A percentile compares a stretch with the other conserved stretches of the same genome.
Evolutionary conservation across 805 yeast species (phyloP).

Genomic region (Jamesozyma lodderae): DNA sequence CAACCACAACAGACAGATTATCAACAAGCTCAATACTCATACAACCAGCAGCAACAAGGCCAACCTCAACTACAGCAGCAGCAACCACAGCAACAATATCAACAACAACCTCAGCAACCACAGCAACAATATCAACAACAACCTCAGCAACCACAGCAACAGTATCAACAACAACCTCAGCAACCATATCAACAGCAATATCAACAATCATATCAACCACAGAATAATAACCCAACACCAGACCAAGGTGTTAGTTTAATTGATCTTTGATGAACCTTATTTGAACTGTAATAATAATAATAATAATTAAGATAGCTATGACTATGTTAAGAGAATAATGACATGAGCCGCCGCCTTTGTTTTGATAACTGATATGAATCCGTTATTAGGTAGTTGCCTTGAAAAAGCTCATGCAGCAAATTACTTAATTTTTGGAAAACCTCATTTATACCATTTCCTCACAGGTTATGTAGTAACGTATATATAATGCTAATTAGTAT

Average conservation of each 20-base stretch:
- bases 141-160: conserved; percentile 18
- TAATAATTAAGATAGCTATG: too few relatives aligned
- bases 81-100: not conserved
- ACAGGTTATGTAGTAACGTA: too few relatives aligned
- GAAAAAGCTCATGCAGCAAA: too few relatives aligned
- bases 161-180: not conserved
- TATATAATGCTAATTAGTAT: too few relatives aligned
- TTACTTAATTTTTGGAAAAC: too few relatives aligned
- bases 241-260: conserved; percentile 27
- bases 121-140: conserved; percentile 1
- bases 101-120: not conserved
- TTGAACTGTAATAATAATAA: too few relatives aligned
- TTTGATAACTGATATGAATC: too few relatives aligned
- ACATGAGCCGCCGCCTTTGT: too few relatives aligned
- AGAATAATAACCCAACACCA: conserved; percentile 17
- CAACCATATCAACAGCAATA: conserved; percentile 1
- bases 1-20: not conserved
- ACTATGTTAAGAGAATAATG: too few relatives aligned
- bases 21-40: conserved; percentile 10
- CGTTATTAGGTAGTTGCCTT: too few relatives aligned
- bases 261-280: conserved; percentile 22
- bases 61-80: conserved; percentile 3
- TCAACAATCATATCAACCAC: conserved; percentile 12
- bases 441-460: too few relatives aligned
- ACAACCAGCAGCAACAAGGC: not conserved